phyloP scores from a whole-genome alignment of 2,329 filamentous ascomycete species.

The Cladosporium austrohemisphaericum region DNA sequence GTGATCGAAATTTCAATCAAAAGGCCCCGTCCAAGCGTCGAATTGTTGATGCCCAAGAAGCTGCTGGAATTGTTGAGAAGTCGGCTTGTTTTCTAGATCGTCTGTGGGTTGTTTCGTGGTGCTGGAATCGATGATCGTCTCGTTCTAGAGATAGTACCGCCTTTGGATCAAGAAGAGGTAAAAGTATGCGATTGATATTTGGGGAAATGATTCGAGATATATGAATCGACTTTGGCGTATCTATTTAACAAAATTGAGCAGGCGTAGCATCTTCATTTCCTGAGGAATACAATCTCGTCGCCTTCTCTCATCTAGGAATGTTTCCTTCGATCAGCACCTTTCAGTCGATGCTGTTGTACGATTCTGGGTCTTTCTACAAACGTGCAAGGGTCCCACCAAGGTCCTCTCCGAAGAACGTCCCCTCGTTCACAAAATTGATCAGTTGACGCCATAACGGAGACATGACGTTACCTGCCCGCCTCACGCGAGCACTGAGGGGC shows the following conservation, averaged over 20 bases:
- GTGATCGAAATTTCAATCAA: constrained; percentile 1
- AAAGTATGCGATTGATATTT: too few species aligned
- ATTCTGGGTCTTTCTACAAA: neutral
- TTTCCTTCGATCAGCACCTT: neutral
- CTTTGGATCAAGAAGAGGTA: too few species aligned
- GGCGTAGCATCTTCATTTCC: too few species aligned
- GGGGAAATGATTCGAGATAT: too few species aligned
- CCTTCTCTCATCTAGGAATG: too few species aligned
- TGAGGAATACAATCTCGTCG: too few species aligned
- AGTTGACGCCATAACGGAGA: constrained; percentile 15
- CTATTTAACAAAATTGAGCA: too few species aligned
- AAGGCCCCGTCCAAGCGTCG: neutral
- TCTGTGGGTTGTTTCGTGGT: neutral
- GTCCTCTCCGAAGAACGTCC: constrained; percentile 2
- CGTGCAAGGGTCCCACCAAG: constrained; percentile 3
- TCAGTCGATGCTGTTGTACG: neutral
- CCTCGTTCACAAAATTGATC: constrained; percentile 6
- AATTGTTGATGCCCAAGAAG: constrained; percentile 6
- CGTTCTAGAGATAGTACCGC: too few species aligned
- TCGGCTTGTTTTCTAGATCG: neutral
- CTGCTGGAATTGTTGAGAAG: constrained; percentile 6
- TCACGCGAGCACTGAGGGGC: constrained; percentile 13
- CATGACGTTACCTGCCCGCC: constrained; percentile 9
- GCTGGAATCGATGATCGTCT: constrained; percentile 9
- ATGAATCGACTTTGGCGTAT: too few species aligned